Evolutionary conservation across 768 basidiomycete species (phyloP).

Genomic region (Filobasidium floriforme): DNA sequence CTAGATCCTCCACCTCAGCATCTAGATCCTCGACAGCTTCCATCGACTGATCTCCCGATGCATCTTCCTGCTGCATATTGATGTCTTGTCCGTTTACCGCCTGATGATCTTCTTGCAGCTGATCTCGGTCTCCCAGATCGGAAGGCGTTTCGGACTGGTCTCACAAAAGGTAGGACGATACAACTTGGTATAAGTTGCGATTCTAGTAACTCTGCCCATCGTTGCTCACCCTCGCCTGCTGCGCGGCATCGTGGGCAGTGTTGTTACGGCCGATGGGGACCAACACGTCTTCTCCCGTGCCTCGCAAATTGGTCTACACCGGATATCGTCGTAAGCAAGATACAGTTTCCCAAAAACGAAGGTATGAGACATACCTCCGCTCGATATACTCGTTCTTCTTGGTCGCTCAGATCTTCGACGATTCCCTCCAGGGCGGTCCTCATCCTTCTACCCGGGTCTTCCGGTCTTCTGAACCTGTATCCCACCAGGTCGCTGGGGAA

Average conservation of each 20-base stretch:
- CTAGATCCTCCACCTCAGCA: slow-evolving; percentile 19
- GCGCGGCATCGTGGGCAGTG: slow-evolving; percentile 9
- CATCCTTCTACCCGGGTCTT: neutral
- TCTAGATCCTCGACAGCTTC: slow-evolving; percentile 12
- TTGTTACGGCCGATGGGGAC: slow-evolving; percentile 15
- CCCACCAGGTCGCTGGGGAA: neutral
- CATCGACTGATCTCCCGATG: slow-evolving; percentile 5
- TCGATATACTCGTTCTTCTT: slow-evolving; percentile 19
- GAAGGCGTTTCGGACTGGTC: slow-evolving; percentile 14
- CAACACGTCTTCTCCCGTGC: slow-evolving; percentile 11
- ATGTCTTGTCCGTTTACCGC: neutral
- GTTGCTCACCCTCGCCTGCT: neutral
- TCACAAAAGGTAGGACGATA: neutral
- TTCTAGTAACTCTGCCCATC: neutral
- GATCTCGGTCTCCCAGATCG: slow-evolving; percentile 5
- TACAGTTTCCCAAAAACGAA: neutral
- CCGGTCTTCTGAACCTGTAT: neutral
- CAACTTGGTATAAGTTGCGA: neutral
- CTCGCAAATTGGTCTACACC: slow-evolving; percentile 11
- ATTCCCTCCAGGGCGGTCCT: slow-evolving; percentile 3
- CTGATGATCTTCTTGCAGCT: slow-evolving; percentile 13
- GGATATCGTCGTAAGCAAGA: neutral
- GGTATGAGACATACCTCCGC: slow-evolving; percentile 9
- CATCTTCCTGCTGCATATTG: neutral
- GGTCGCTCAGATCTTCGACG: slow-evolving; percentile 10